phyloP scores from a whole-genome alignment of 2,329 filamentous ascomycete species.

The Clarireedia paspali region DNA sequence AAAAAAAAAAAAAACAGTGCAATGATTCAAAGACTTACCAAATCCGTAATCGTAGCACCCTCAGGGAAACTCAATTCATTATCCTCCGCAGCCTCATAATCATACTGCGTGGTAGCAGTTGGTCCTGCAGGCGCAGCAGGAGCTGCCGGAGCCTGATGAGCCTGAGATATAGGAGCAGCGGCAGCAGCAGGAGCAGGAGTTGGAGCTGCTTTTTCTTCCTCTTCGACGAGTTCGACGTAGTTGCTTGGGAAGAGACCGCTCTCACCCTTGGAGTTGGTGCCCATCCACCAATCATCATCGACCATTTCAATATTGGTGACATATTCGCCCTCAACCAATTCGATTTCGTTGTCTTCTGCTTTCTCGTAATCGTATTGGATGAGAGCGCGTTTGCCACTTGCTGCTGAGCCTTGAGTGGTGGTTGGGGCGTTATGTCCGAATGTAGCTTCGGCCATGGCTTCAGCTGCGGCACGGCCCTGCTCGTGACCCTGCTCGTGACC shows the following conservation, averaged over 20 bases:
- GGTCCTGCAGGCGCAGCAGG: slow-evolving; percentile 26
- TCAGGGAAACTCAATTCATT: slow-evolving; percentile 86
- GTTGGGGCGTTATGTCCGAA: slow-evolving; percentile 32
- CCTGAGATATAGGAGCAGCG: slow-evolving; percentile 8
- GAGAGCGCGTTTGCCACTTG: slow-evolving; percentile 64
- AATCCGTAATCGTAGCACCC: slow-evolving; percentile 68
- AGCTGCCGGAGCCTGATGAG: slow-evolving; percentile 3
- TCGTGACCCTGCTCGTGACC: slow-evolving; percentile 51
- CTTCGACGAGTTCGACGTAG: slow-evolving; percentile 76
- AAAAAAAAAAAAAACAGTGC: background rate
- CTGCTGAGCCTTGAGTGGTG: slow-evolving; percentile 37
- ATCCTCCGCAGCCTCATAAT: slow-evolving; percentile 95
- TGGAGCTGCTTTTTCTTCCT: slow-evolving; percentile 41
- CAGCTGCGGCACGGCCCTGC: slow-evolving; percentile 49
- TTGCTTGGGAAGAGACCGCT: slow-evolving; percentile 92
- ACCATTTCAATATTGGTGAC: slow-evolving; percentile 95
- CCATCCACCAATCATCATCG: slow-evolving; percentile 98
- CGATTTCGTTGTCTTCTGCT: slow-evolving; percentile 93
- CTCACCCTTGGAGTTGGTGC: slow-evolving; percentile 77
- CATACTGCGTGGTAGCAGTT: slow-evolving; percentile 74
- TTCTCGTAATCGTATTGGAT: slow-evolving; percentile 96
- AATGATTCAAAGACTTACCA: slow-evolving; percentile 48
- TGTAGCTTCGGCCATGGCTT: slow-evolving; percentile 43
- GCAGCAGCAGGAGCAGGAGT: slow-evolving; percentile 27
- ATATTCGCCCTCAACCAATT: slow-evolving; percentile 79